These are phyloP conservation scores for Podila minutissima DNA, from an alignment of 192 early-diverging fungal genomes.

Conservation along the genomic window DNA sequence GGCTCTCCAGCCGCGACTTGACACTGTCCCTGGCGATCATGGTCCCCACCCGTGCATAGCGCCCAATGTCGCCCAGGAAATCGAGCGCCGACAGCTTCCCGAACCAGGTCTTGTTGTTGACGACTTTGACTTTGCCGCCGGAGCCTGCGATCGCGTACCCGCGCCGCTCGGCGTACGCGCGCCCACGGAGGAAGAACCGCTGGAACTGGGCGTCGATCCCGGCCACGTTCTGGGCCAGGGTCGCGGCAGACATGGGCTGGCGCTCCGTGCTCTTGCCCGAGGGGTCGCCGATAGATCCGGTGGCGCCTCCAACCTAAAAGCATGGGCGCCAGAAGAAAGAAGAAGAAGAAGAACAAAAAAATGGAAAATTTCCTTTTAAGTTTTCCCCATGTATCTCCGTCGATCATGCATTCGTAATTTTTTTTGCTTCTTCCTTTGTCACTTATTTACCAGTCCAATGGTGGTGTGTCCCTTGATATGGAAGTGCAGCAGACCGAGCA, in stretches of 20 bases:
- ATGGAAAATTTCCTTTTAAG: not conserved
- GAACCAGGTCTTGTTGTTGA: slow-evolving; percentile 90
- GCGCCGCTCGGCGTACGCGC: slow-evolving; percentile 48
- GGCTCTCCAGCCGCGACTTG: slow-evolving; percentile 76
- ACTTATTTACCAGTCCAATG: slow-evolving; percentile 77
- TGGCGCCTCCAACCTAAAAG: slow-evolving; percentile 85
- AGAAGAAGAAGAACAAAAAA: not conserved
- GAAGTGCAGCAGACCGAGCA: slow-evolving; percentile 90
- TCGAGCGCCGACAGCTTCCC: slow-evolving; percentile 73
- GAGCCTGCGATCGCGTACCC: slow-evolving; percentile 18
- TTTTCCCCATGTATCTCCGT: no score
- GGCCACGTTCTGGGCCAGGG: slow-evolving; percentile 68
- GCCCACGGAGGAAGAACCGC: slow-evolving; percentile 72
- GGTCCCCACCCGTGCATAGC: slow-evolving; percentile 77
- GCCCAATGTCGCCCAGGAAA: slow-evolving; percentile 83
- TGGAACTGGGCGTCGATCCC: slow-evolving; percentile 79
- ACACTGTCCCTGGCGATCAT: slow-evolving; percentile 95
- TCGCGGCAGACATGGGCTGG: slow-evolving; percentile 64
- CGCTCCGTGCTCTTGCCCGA: slow-evolving; percentile 88
- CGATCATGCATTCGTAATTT: not conserved
- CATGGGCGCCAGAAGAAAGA: no score
- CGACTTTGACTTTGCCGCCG: slow-evolving; percentile 57
- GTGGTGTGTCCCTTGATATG: slow-evolving; percentile 82
- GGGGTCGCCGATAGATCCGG: slow-evolving; percentile 93
- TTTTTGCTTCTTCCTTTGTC: no score